A percentile compares a stretch with the other conserved stretches of the same genome.
Evolutionary conservation across 2,329 filamentous ascomycete species (phyloP).

Genomic region (Ceratocystis harringtonii): DNA sequence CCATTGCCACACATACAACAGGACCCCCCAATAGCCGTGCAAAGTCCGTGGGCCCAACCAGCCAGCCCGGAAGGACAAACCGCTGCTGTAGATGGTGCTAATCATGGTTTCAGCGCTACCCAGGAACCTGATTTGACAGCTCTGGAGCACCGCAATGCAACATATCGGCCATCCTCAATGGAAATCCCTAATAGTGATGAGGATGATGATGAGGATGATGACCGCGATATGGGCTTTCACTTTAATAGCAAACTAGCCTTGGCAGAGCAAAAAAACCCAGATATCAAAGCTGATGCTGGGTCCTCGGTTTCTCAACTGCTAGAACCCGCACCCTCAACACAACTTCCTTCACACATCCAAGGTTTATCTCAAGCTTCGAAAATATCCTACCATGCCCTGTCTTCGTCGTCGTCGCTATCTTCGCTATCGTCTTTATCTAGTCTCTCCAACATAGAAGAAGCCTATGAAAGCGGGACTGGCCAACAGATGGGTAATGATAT

Average conservation of each 20-base stretch:
- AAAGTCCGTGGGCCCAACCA: not conserved
- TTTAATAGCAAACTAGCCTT: not conserved
- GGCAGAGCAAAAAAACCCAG: not conserved
- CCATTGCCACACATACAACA: not conserved
- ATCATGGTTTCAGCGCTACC: not conserved
- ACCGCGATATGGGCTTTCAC: not conserved
- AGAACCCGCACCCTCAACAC: not conserved
- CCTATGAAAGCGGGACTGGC: not conserved
- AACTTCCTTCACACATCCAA: not conserved
- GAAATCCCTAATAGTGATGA: conserved; percentile 16
- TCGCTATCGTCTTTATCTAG: not conserved
- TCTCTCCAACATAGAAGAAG: not conserved
- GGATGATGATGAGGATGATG: conserved; percentile 6
- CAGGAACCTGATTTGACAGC: not conserved
- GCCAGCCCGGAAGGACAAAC: not conserved
- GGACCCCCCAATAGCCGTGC: not conserved
- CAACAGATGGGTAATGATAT: not conserved
- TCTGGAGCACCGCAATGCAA: not conserved
- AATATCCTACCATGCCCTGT: not conserved
- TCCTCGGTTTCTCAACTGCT: not conserved
- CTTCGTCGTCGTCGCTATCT: conserved; percentile 2
- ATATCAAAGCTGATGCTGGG: not conserved
- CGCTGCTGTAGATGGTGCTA: not conserved
- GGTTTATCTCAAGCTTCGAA: not conserved
- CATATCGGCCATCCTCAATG: conserved; percentile 4